phyloP scores from a whole-genome alignment of 148 eudicot species.

The Fagopyrum tataricum region DNA sequence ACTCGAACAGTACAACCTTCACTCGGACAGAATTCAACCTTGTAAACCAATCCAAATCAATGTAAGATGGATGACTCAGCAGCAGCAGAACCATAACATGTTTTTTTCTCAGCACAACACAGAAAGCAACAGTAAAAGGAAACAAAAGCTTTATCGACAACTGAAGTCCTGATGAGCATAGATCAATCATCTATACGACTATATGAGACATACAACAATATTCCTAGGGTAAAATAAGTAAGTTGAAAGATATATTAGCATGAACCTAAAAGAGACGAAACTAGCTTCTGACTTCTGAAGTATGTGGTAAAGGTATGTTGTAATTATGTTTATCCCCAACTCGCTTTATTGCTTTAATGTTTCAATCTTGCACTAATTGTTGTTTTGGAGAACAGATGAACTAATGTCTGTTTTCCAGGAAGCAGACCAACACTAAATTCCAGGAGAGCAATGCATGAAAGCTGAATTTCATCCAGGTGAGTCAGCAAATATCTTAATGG shows the following conservation, averaged over 20 bases:
- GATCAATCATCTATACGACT: background rate
- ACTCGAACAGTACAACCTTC: conserved; percentile 66
- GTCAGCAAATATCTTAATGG: background rate
- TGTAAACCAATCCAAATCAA: conserved; percentile 16
- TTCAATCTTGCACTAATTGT: background rate
- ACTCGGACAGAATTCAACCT: conserved; percentile 73
- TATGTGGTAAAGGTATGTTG: background rate
- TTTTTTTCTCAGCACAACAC: background rate
- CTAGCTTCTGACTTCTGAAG: background rate
- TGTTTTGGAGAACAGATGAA: background rate
- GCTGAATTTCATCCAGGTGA: background rate
- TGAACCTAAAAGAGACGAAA: background rate
- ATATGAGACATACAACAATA: background rate
- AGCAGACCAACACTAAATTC: background rate
- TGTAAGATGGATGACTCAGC: conserved; percentile 11
- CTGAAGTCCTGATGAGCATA: background rate
- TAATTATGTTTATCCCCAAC: background rate
- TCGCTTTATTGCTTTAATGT: background rate
- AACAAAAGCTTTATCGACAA: background rate
- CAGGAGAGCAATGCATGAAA: too few species aligned
- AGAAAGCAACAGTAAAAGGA: conserved; percentile 2
- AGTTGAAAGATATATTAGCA: background rate
- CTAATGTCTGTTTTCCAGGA: background rate
- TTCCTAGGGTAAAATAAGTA: background rate
- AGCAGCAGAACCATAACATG: background rate